Evolutionary conservation across 78 protist genomes (phyloP), one percentile per base, ranked within the genome.

Genomic region (Planoprotostelium fungivorum): DNA sequence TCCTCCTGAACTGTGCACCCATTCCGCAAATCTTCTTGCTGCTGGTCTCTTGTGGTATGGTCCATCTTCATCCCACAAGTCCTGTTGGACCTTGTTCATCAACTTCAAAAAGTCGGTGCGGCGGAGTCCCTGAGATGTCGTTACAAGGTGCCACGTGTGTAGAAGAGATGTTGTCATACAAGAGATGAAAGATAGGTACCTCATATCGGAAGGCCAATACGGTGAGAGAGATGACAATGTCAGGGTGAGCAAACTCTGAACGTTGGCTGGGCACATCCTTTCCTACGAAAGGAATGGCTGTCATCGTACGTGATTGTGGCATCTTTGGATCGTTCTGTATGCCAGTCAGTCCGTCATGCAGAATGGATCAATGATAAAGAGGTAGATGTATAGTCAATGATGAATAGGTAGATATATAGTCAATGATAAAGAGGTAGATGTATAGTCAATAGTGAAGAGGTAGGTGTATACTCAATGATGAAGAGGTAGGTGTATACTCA

Each of bases 181-280:
- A n/a, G n/a, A n/a, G n/a, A n/a, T n/a, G n/a, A n/a, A n/a, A n/a
- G n/a, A n/a, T n/a, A n/a, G n/a, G n/a, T n/a, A n/a, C n/a, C 16
- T 51, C 73, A 16, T 51, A 51, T 51, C 73, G 73, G 16, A 51
- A 51, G 73, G 73, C 73, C 16, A 51, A 51, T 5, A 51, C 73
- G 34, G 95, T 87, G 38, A 93, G 84, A 5, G 93, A 95, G 37
- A 95, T 88, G 39, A 86, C 94, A 1, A 93, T 84, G 85, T 95
- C 97, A 34, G 96, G 95, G 38, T 95, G 97, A 31, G 93, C 92
- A 34, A 91, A 95, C 86, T 95, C 97, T n/a, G 93, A 63, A 23
- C 91, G 63, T 5, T 83, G 63, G 0, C 90, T 84, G n/a, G 96
- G 95, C 37, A 34, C 86, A 38, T 95, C 95, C 86, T 91, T 91